Evolutionary conservation across 305 asterid species (phyloP).

Genomic region (Fraxinus platypoda): DNA sequence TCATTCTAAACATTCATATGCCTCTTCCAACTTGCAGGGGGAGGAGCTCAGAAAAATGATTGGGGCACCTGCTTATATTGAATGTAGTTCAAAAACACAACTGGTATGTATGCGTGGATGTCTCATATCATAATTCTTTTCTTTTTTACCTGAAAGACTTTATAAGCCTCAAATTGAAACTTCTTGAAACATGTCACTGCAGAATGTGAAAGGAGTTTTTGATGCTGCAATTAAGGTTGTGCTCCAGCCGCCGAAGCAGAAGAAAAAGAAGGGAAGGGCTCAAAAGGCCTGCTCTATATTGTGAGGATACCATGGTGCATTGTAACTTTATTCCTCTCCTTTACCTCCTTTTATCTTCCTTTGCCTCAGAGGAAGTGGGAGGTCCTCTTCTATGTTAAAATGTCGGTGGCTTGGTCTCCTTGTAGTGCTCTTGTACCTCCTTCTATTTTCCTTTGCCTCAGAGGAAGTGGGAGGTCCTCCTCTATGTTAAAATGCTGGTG

Average conservation of each 20-base stretch:
- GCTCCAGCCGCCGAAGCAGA: slow-evolving; percentile 33
- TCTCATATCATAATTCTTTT: background rate
- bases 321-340: background rate
- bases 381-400: no score
- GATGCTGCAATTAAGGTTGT: slow-evolving; percentile 34
- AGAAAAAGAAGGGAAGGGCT: slow-evolving; percentile 30
- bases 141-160: background rate
- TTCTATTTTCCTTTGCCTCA: slow-evolving; percentile 7
- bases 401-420: no score
- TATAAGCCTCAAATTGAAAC: background rate
- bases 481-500: slow-evolving; percentile 9
- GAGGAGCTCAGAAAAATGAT: slow-evolving; percentile 36
- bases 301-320: slow-evolving; percentile 8
- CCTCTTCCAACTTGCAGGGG: slow-evolving; percentile 21
- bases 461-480: slow-evolving; percentile 7
- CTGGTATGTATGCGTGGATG: slow-evolving; percentile 19
- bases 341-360: background rate
- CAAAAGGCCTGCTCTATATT: slow-evolving; percentile 29
- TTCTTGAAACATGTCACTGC: slow-evolving; percentile 6
- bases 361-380: no score
- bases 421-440: no score
- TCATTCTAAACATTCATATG: background rate
- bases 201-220: slow-evolving; percentile 40
- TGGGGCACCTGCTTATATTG: slow-evolving; percentile 33
- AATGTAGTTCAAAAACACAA: slow-evolving; percentile 40